Evolutionary conservation across 202 grass and related monocot species (phyloP).

Genomic region (Setaria italica): DNA sequence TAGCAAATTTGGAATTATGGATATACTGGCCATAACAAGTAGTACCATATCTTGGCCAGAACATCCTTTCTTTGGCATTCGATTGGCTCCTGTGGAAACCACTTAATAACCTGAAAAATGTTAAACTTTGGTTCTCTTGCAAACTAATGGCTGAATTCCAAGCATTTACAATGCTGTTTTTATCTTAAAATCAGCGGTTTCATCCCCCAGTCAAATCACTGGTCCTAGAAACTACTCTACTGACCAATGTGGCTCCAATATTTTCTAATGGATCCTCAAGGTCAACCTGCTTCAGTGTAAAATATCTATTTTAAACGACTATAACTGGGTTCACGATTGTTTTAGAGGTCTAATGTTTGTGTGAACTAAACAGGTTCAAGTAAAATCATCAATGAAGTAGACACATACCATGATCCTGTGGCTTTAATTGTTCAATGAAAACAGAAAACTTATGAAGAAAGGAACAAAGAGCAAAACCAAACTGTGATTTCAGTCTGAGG

Average conservation of each 20-base stretch:
- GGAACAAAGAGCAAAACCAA: conserved; percentile 15
- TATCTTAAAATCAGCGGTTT: conserved; percentile 67
- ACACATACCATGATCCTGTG: not conserved
- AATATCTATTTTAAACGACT: not conserved
- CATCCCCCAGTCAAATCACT: conserved; percentile 76
- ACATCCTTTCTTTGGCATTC: conserved; percentile 4
- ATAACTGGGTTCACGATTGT: not conserved
- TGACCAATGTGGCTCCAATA: conserved; percentile 75
- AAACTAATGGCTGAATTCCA: not conserved
- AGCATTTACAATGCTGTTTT: not conserved
- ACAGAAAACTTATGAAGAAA: not conserved
- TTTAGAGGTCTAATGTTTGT: not conserved
- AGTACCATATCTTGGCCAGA: not conserved
- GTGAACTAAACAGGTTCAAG: not conserved
- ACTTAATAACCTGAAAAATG: conserved; percentile 4
- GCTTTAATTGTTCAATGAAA: not conserved
- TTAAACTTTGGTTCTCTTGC: not conserved
- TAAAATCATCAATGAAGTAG: not conserved
- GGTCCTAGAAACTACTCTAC: conserved; percentile 75
- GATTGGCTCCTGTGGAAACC: conserved; percentile 29
- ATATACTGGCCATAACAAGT: not conserved
- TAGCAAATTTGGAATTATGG: conserved; percentile 5
- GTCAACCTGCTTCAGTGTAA: conserved; percentile 39
- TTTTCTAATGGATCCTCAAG: conserved; percentile 74
- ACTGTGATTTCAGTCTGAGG: not conserved